Conservation (phyloP, 176 grass and related monocot genomes). For the Cenchrus purpureus region DNA sequence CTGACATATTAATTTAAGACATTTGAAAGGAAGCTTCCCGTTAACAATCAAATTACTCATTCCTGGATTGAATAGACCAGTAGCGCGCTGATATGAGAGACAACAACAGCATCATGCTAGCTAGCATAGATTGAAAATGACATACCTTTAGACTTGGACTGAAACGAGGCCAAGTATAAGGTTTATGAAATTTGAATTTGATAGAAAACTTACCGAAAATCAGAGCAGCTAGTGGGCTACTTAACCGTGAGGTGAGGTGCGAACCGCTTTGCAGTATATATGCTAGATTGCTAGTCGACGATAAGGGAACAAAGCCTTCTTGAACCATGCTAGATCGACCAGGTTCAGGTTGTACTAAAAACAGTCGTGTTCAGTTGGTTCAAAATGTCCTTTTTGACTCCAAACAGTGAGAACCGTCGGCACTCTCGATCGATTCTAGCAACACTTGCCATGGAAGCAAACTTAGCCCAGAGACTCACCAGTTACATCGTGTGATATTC, state of each 20-base stretch:
- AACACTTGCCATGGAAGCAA: background rate
- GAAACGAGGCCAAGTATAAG: no score
- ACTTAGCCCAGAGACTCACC: background rate
- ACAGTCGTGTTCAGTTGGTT: background rate
- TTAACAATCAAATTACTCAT: background rate
- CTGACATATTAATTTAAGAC: background rate
- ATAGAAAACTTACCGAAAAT: background rate
- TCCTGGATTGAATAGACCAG: background rate
- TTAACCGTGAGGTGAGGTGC: background rate
- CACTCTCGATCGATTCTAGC: background rate
- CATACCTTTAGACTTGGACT: background rate
- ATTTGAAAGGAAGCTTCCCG: background rate
- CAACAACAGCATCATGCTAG: background rate
- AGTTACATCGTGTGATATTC: background rate
- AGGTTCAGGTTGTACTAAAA: background rate
- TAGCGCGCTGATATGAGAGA: background rate
- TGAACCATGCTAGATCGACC: background rate
- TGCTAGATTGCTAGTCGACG: background rate
- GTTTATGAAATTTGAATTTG: background rate
- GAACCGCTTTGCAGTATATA: no score
- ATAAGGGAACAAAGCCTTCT: background rate
- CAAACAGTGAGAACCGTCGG: background rate
- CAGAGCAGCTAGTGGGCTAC: background rate
- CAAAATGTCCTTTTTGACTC: background rate
- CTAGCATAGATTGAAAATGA: slow-evolving; percentile 13